Evolutionary conservation across 78 protist species (phyloP).

Genomic region (Fonticula alba): DNA sequence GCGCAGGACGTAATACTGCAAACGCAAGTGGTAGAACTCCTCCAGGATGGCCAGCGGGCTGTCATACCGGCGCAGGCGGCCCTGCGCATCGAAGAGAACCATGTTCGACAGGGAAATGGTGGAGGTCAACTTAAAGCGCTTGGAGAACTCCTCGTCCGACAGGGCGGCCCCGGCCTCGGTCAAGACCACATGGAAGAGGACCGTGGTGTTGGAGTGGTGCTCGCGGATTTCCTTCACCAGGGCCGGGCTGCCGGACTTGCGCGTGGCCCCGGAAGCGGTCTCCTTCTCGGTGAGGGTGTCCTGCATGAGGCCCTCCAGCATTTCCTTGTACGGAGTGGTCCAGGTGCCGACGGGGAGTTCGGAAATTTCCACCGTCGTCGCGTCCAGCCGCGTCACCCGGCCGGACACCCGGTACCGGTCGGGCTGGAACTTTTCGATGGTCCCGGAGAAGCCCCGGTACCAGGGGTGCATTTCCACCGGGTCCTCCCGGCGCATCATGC

Average conservation of each 20-base stretch:
- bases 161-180: constrained; percentile 1
- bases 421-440: not conserved
- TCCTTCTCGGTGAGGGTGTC: constrained; percentile 72
- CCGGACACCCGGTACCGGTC: constrained; percentile 4
- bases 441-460: constrained; percentile 76
- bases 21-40: constrained; percentile 60
- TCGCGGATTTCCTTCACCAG: constrained; percentile 44
- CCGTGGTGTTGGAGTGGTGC: constrained; percentile 69
- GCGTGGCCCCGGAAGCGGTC: constrained; percentile 3
- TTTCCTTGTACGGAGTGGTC: constrained; percentile 1
- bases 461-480: constrained; percentile 60
- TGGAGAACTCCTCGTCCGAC: not conserved
- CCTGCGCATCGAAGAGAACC: constrained; percentile 6
- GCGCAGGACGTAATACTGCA: constrained; percentile 54
- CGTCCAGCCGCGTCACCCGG: not conserved
- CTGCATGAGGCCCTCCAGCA: constrained; percentile 15
- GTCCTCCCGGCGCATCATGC: constrained; percentile 28
- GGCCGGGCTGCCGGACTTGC: constrained; percentile 9
- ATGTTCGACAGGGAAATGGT: not conserved
- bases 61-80: constrained; percentile 7
- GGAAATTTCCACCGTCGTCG: not conserved
- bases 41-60: constrained; percentile 15
- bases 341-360: not conserved
- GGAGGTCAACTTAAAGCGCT: not conserved
- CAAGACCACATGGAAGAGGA: constrained; percentile 18